A percentile compares a stretch with the other conserved stretches of the same genome.
phyloP scores from a whole-genome alignment of 2,329 filamentous ascomycete species.

The Fusarium armeniacum region DNA sequence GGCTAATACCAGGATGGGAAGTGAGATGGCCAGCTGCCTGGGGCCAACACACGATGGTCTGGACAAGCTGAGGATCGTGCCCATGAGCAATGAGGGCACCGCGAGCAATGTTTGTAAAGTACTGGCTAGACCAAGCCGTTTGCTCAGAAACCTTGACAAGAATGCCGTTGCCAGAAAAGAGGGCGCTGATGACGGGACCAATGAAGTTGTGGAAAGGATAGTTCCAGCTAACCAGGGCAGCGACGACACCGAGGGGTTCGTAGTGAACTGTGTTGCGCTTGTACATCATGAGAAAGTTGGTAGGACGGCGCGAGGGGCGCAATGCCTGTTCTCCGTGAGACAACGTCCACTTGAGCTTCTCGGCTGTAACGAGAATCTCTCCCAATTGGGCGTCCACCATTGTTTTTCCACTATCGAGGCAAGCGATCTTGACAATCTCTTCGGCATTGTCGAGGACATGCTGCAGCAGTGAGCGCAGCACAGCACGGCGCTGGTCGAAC shows the following conservation, averaged over 20 bases:
- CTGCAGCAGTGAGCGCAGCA: conserved; percentile 84
- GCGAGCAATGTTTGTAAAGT: conserved; percentile 84
- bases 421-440: conserved; percentile 85
- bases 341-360: conserved; percentile 96
- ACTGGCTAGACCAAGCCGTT: conserved; percentile 90
- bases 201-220: conserved; percentile 97
- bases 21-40: conserved; percentile 84
- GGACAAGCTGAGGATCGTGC: conserved; percentile 84
- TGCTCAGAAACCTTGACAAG: conserved; percentile 96
- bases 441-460: conserved; percentile 91
- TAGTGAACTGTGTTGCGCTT: conserved; percentile 93
- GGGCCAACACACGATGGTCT: conserved; percentile 90
- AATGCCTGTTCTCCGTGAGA: conserved; percentile 89
- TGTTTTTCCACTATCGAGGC: conserved; percentile 95
- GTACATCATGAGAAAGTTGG: conserved; percentile 94
- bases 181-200: conserved; percentile 87
- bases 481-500: conserved; percentile 81
- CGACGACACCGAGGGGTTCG: conserved; percentile 92
- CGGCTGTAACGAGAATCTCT: conserved; percentile 92
- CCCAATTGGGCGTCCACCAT: conserved; percentile 94
- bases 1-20: conserved; percentile 84
- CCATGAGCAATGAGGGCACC: conserved; percentile 86
- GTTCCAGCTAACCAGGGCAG: conserved; percentile 96
- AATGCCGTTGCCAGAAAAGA: conserved; percentile 93
- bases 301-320: conserved; percentile 78